Conservation (phyloP, 768 basidiomycete species). For the Lentinus tigrinus region DNA sequence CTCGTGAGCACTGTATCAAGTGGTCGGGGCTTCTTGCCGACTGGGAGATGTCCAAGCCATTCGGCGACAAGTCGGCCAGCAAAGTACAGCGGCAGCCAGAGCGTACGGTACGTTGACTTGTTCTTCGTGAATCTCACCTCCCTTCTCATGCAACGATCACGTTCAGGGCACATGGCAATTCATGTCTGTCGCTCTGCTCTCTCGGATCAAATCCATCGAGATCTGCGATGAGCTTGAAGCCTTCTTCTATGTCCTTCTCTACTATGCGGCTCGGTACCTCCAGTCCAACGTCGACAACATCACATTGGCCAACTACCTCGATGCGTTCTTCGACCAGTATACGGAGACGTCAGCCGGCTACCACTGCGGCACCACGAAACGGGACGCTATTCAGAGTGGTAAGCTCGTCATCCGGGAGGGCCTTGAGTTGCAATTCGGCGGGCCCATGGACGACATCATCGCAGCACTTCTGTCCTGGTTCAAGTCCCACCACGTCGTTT, state of each 20-base stretch:
- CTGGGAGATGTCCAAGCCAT: slow-evolving; percentile 1
- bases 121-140: too few species aligned
- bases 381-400: neutral
- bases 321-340: slow-evolving; percentile 4
- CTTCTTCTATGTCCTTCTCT: slow-evolving; percentile 15
- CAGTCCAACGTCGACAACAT: neutral
- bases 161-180: too few species aligned
- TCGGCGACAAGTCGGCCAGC: neutral
- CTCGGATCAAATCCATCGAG: neutral
- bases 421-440: neutral
- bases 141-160: too few species aligned
- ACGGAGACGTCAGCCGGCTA: neutral
- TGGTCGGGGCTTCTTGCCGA: slow-evolving; percentile 4
- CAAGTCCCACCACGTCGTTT: neutral
- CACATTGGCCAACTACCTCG: neutral
- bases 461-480: neutral
- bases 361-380: slow-evolving; percentile 1
- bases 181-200: neutral
- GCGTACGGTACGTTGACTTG: slow-evolving; percentile 4
- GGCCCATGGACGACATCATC: neutral
- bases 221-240: slow-evolving; percentile 19
- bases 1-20: neutral
- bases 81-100: neutral
- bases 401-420: neutral
- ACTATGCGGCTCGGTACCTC: slow-evolving; percentile 2